Evolutionary conservation across 1,139 yeast species (phyloP).

Genomic region (Citeromyces hawaiiensis): DNA sequence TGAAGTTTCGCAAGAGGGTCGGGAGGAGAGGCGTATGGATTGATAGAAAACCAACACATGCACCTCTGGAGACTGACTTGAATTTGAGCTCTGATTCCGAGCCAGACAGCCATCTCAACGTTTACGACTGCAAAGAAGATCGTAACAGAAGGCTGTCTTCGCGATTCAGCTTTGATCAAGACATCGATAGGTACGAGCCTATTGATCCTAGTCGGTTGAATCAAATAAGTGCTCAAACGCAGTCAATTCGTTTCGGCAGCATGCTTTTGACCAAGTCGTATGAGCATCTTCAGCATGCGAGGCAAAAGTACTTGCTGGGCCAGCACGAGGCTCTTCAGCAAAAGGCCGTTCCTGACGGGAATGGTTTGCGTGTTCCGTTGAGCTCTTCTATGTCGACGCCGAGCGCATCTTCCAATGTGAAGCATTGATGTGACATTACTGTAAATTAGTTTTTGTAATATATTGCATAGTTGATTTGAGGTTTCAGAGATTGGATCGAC

Average conservation of each 20-base stretch:
- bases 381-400: neutral
- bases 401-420: neutral
- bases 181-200: constrained; percentile 41
- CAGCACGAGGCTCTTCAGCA: constrained; percentile 33
- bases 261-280: constrained; percentile 82
- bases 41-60: constrained; percentile 40
- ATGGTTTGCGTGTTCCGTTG: neutral
- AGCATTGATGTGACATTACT: neutral
- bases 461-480: neutral
- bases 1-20: constrained; percentile 59
- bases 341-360: constrained; percentile 8
- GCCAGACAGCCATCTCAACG: constrained; percentile 16
- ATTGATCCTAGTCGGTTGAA: constrained; percentile 60
- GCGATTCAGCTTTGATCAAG: constrained; percentile 68
- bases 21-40: constrained; percentile 66
- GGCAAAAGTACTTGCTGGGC: constrained; percentile 30
- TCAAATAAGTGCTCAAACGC: constrained; percentile 77
- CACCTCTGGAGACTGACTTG: constrained; percentile 16
- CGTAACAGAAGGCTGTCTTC: constrained; percentile 43
- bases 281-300: constrained; percentile 40
- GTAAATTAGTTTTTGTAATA: constrained; percentile 1
- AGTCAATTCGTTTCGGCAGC: constrained; percentile 80
- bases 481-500: too few species aligned
- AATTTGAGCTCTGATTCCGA: constrained; percentile 14
- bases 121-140: constrained; percentile 49